A percentile compares a stretch with the other conserved stretches of the same genome.
These are phyloP conservation scores for Phytophthora boehmeriae DNA, from an alignment of 352 stramenopile genomes.

Conservation along the genomic window DNA sequence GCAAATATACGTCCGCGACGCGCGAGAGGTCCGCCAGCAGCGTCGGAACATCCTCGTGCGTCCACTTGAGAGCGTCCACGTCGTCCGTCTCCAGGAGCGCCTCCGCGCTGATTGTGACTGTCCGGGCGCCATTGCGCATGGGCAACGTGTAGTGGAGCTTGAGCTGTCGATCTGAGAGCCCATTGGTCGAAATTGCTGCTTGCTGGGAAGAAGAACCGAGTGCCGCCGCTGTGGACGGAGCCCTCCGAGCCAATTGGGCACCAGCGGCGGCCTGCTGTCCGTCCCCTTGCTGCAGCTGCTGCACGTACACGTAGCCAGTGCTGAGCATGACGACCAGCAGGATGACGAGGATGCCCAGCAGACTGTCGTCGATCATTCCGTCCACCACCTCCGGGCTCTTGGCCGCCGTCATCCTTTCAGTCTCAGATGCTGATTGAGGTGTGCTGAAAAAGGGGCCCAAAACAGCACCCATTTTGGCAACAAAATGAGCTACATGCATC, in stretches of 20 bases:
- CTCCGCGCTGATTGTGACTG: constrained; percentile 71
- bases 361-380: constrained; percentile 68
- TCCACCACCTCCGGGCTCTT: constrained; percentile 56
- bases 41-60: constrained; percentile 41
- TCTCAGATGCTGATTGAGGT: neutral
- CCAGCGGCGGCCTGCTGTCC: constrained; percentile 5
- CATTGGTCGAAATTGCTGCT: constrained; percentile 39
- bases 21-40: constrained; percentile 64
- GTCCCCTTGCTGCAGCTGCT: constrained; percentile 53
- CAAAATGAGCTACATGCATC: too few species aligned
- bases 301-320: constrained; percentile 77
- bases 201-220: constrained; percentile 14
- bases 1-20: constrained; percentile 71
- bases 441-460: too few species aligned
- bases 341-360: constrained; percentile 71
- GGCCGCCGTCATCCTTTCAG: constrained; percentile 25
- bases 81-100: constrained; percentile 48
- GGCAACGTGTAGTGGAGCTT: constrained; percentile 66
- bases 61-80: constrained; percentile 44
- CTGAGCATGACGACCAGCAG: constrained; percentile 73
- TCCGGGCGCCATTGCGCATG: constrained; percentile 61
- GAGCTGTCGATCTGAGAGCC: constrained; percentile 56
- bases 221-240: constrained; percentile 16
- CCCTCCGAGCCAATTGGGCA: constrained; percentile 9
- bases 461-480: neutral